Evolutionary conservation across 208 protist genomes (phyloP).

Genomic region (Trypanosoma cruzi): DNA sequence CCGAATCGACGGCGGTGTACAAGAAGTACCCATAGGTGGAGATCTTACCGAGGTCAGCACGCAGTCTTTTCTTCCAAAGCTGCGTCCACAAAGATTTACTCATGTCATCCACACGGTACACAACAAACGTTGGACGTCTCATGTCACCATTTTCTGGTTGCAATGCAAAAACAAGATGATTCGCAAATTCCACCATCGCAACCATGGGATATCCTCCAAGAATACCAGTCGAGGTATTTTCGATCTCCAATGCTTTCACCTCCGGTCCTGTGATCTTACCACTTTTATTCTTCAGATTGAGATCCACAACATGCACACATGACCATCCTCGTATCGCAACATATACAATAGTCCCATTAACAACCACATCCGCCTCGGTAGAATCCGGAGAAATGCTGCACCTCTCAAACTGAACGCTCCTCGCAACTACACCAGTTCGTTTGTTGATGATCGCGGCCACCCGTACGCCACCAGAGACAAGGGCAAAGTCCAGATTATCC

Average conservation of each 20-base stretch:
- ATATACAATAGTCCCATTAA: conserved; percentile 28
- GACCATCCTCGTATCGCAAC: conserved; percentile 18
- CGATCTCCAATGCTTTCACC: conserved; percentile 11
- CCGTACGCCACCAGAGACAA: conserved; percentile 24
- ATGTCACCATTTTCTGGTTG: neutral
- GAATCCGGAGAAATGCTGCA: conserved; percentile 7
- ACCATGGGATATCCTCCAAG: neutral
- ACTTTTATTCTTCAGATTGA: conserved; percentile 5
- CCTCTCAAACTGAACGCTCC: neutral
- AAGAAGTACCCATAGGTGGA: conserved; percentile 33
- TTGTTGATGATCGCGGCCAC: conserved; percentile 20
- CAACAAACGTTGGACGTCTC: conserved; percentile 13
- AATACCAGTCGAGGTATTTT: neutral
- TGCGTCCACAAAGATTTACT: neutral
- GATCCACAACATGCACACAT: conserved; percentile 22
- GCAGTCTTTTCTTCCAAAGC: conserved; percentile 8
- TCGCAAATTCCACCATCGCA: conserved; percentile 5
- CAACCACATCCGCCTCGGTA: neutral
- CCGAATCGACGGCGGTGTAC: neutral
- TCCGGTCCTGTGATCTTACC: neutral
- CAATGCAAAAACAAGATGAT: conserved; percentile 16
- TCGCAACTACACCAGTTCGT: conserved; percentile 13
- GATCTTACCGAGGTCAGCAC: neutral
- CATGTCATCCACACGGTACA: conserved; percentile 17
- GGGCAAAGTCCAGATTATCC: conserved; percentile 5